These are phyloP conservation scores for Agastache rugosa DNA, from an alignment of 257 asterid species.

Conservation along the genomic window DNA sequence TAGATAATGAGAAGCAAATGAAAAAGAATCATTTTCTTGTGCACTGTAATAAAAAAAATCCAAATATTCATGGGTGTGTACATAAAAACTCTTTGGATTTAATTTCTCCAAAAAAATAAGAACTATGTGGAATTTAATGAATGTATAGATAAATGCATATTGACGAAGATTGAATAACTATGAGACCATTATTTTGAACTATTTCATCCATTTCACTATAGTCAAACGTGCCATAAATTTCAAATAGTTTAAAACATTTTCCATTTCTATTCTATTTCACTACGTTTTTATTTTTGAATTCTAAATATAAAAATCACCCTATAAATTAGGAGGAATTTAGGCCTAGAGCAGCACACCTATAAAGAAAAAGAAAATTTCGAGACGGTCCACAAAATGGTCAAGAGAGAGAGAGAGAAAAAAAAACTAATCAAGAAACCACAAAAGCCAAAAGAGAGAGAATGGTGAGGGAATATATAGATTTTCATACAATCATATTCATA, in stretches of 20 bases:
- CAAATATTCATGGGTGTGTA: too few relatives aligned
- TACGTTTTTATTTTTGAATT: not conserved
- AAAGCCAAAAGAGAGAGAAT: constrained; percentile 49
- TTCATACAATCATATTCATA: not conserved
- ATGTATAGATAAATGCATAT: not conserved
- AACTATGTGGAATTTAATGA: not conserved
- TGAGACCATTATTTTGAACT: not conserved
- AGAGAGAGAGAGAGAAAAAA: not conserved
- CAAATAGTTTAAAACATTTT: not conserved
- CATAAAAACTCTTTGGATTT: too few relatives aligned
- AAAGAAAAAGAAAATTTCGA: not conserved
- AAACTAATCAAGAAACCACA: constrained; percentile 36
- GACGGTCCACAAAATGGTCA: constrained; percentile 14
- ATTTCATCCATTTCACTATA: not conserved
- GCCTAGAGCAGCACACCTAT: not conserved
- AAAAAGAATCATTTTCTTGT: too few relatives aligned
- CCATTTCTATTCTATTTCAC: not conserved
- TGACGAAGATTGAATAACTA: not conserved
- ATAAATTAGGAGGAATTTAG: not conserved
- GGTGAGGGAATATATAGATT: not conserved
- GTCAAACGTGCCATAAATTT: not conserved
- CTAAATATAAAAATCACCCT: not conserved
- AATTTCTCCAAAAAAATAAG: too few relatives aligned
- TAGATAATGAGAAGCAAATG: too few relatives aligned
- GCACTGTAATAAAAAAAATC: too few relatives aligned